phyloP scores from a whole-genome alignment of 306 rosid species.

The Glycyrrhiza uralensis region DNA sequence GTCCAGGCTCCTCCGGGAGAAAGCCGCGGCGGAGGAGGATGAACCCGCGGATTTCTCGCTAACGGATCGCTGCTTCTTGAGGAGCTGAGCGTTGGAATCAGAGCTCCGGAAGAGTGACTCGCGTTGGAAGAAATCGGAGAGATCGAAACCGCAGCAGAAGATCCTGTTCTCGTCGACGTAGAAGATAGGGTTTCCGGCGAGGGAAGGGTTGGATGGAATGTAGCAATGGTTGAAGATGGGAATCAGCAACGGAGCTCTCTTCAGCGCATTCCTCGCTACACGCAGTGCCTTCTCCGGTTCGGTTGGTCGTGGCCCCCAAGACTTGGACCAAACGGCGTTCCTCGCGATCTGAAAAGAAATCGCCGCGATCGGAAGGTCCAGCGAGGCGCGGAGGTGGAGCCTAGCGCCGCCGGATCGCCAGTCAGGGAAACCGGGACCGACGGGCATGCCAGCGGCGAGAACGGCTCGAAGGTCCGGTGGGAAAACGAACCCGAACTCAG shows the following conservation, averaged over 20 bases:
- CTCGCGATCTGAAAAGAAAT: slow-evolving; percentile 89
- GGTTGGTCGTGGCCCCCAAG: slow-evolving; percentile 81
- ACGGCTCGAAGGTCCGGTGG: slow-evolving; percentile 95
- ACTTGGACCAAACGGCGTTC: slow-evolving; percentile 82
- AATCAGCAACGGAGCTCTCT: slow-evolving; percentile 89
- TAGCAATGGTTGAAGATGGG: slow-evolving; percentile 95
- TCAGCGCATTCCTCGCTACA: slow-evolving; percentile 74
- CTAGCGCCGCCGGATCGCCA: slow-evolving; percentile 84
- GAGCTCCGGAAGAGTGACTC: slow-evolving; percentile 62
- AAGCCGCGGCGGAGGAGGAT: slow-evolving; percentile 46
- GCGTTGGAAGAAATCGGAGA: slow-evolving; percentile 87
- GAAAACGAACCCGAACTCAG: slow-evolving; percentile 83
- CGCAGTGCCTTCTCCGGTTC: slow-evolving; percentile 84
- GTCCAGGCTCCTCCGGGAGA: slow-evolving; percentile 80
- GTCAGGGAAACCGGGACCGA: slow-evolving; percentile 91
- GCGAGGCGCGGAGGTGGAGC: slow-evolving; percentile 73
- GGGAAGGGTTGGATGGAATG: slow-evolving; percentile 89
- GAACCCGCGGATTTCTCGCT: slow-evolving; percentile 78
- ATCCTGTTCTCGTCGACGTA: slow-evolving; percentile 85
- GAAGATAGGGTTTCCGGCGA: slow-evolving; percentile 93
- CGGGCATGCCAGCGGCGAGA: slow-evolving; percentile 80
- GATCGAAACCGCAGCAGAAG: slow-evolving; percentile 91
- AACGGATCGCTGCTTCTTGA: slow-evolving; percentile 71
- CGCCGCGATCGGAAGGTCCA: slow-evolving; percentile 94
- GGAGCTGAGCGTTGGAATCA: slow-evolving; percentile 46